Evolutionary conservation across 225 moss, liverwort and hornwort species (phyloP).

Genomic region (Bryum argenteum): DNA sequence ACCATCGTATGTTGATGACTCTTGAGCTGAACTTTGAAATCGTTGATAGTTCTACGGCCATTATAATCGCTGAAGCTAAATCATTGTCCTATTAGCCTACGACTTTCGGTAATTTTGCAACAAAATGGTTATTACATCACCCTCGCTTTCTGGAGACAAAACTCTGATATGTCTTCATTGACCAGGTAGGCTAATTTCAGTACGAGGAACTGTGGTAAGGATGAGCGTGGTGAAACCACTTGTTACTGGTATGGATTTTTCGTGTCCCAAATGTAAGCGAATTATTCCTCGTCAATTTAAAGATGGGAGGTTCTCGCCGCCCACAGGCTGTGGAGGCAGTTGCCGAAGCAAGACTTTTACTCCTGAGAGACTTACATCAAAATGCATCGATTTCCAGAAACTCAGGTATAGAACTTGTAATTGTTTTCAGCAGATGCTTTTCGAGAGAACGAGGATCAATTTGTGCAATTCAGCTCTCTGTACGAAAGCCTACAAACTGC

Average conservation of each 20-base stretch:
- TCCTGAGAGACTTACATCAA: slow-evolving; percentile 69
- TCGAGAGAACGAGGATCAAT: slow-evolving; percentile 15
- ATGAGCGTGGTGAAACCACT: slow-evolving; percentile 92
- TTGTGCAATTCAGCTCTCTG: background rate
- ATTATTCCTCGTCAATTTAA: slow-evolving; percentile 62
- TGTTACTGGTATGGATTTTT: slow-evolving; percentile 81
- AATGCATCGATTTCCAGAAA: slow-evolving; percentile 84
- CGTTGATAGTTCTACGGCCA: slow-evolving; percentile 17
- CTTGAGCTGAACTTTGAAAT: no score
- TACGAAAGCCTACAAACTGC: background rate
- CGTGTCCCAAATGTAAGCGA: slow-evolving; percentile 85
- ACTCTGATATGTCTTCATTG: slow-evolving; percentile 13
- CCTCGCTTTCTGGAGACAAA: slow-evolving; percentile 1
- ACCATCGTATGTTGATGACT: no score
- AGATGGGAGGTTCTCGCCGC: slow-evolving; percentile 84
- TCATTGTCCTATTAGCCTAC: no score
- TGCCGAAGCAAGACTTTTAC: slow-evolving; percentile 85
- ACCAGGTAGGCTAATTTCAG: slow-evolving; percentile 87
- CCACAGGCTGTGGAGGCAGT: slow-evolving; percentile 78
- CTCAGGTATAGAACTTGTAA: slow-evolving; percentile 57
- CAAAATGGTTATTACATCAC: slow-evolving; percentile 15
- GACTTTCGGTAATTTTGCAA: slow-evolving; percentile 10
- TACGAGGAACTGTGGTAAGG: slow-evolving; percentile 91
- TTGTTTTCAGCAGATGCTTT: slow-evolving; percentile 11
- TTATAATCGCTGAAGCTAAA: slow-evolving; percentile 5